Conservation (phyloP, 2,329 filamentous ascomycete species). For the Penicillium sp. region DNA sequence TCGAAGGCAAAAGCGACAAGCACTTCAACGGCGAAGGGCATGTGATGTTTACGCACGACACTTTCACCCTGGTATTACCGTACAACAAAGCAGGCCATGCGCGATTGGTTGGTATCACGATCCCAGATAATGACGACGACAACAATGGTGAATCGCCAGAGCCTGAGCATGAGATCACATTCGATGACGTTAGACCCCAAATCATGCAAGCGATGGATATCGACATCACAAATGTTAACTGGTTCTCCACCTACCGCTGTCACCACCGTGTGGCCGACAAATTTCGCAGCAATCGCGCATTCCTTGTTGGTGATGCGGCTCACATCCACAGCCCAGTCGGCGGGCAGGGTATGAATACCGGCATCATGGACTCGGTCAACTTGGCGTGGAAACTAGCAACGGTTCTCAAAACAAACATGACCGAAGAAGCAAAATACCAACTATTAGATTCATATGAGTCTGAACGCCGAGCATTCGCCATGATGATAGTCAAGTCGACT, state of each 20-base stretch:
- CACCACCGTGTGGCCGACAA: slow-evolving; percentile 45
- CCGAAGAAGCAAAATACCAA: slow-evolving; percentile 34
- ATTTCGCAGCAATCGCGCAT: slow-evolving; percentile 51
- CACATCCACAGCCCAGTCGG: slow-evolving; percentile 58
- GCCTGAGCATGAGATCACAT: slow-evolving; percentile 25
- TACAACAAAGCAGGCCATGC: slow-evolving; percentile 25
- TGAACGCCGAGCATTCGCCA: slow-evolving; percentile 52
- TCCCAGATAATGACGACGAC: not conserved
- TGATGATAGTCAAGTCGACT: slow-evolving; percentile 44
- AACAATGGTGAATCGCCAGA: slow-evolving; percentile 17
- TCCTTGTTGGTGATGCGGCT: slow-evolving; percentile 59
- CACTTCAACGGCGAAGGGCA: slow-evolving; percentile 34
- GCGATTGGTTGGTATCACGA: slow-evolving; percentile 30
- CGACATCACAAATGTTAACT: slow-evolving; percentile 33
- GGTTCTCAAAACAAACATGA: slow-evolving; percentile 38
- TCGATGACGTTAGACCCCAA: slow-evolving; percentile 33
- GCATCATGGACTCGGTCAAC: slow-evolving; percentile 56
- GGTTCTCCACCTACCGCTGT: slow-evolving; percentile 49
- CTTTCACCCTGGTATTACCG: slow-evolving; percentile 39
- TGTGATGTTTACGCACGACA: slow-evolving; percentile 34
- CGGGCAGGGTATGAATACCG: slow-evolving; percentile 60
- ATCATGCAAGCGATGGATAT: slow-evolving; percentile 25
- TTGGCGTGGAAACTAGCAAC: slow-evolving; percentile 56
- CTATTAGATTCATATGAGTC: slow-evolving; percentile 52
- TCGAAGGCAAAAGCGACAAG: slow-evolving; percentile 30